These are phyloP conservation scores for Crassisporium funariophilum DNA, from an alignment of 768 basidiomycete genomes.

Conservation along the genomic window DNA sequence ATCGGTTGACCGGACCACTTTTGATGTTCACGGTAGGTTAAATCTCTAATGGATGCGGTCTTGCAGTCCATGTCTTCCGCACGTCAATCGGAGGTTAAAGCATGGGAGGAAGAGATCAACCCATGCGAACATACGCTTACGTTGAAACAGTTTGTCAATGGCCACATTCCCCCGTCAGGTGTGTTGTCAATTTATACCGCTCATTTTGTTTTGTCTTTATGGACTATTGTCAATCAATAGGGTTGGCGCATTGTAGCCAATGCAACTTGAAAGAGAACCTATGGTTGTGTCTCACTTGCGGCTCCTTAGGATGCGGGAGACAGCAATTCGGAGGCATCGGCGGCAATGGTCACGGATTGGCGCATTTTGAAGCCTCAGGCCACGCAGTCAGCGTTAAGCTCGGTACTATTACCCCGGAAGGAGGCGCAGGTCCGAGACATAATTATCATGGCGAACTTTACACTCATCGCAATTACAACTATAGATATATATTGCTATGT, in stretches of 20 bases:
- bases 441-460: background rate
- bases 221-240: constrained; percentile 33
- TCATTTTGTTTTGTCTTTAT: background rate
- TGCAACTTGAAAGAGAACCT: constrained; percentile 91
- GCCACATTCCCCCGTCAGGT: constrained; percentile 58
- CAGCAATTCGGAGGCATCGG: constrained; percentile 77
- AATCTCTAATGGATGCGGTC: constrained; percentile 61
- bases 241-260: constrained; percentile 76
- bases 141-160: constrained; percentile 44
- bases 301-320: constrained; percentile 87
- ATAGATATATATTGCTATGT: constrained; percentile 91
- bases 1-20: background rate
- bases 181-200: constrained; percentile 8
- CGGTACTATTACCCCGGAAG: constrained; percentile 96
- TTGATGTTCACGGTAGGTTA: constrained; percentile 40
- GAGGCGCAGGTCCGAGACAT: constrained; percentile 68
- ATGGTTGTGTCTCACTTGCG: constrained; percentile 95
- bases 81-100: constrained; percentile 91
- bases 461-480: background rate
- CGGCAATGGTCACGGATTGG: constrained; percentile 89
- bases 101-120: constrained; percentile 95
- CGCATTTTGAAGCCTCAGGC: constrained; percentile 68
- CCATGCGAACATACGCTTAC: constrained; percentile 80
- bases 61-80: constrained; percentile 86
- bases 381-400: constrained; percentile 91